Evolutionary conservation across 2,329 filamentous ascomycete genomes (phyloP), one percentile per base, ranked within the genome.

Genomic region (Alternaria gaisen): DNA sequence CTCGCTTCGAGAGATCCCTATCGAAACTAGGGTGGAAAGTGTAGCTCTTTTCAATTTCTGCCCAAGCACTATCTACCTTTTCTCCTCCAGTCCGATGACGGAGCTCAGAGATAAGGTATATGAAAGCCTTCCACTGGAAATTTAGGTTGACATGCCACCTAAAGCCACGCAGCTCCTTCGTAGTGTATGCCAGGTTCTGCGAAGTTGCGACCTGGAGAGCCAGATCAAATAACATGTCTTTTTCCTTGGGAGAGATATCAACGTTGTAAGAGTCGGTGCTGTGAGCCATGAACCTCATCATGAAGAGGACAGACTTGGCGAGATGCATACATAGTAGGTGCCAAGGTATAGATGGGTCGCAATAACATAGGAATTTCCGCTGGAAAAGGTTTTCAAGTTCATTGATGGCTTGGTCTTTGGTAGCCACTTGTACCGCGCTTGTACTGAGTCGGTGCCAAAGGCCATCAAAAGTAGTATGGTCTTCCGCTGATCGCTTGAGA

Each of bases 91-190:
- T 74, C 12, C 71, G 72, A 18, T 68, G 63, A 1, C 73, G 68
- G 14, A 78, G 64, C 38, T 76, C 68, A 1, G 65, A 68, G 34
- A 86, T 71, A 46, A 86, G 76, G 66, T 83, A 82, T n/a, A 85
- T 81, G 44, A 84, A 79, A 10, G 83, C 79, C 54, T 85, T 83
- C 83, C 83, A 86, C 20, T 81, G 80, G 68, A 85, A 86, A 40
- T 83, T 79, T 28, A 78, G 73, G 26, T 83, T 77, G 53, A 80
- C 74, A 65, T 84, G 81, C 82, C 83, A 84, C 26, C 74, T 66
- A 59, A 80, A 84, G n/a, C 76, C 73, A 36, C 78, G 74, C 53
- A 81, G 72, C 22, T 73, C 73, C 28, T 74, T 71, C 30, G 79
- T 81, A 18, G 36, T 77, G 53, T 81, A 78, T 0, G 74, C 72